A percentile compares a stretch with the other conserved stretches of the same genome.
These are phyloP conservation scores for Jackrogersella multiformis DNA, from an alignment of 495 filamentous ascomycete genomes.

Conservation along the genomic window DNA sequence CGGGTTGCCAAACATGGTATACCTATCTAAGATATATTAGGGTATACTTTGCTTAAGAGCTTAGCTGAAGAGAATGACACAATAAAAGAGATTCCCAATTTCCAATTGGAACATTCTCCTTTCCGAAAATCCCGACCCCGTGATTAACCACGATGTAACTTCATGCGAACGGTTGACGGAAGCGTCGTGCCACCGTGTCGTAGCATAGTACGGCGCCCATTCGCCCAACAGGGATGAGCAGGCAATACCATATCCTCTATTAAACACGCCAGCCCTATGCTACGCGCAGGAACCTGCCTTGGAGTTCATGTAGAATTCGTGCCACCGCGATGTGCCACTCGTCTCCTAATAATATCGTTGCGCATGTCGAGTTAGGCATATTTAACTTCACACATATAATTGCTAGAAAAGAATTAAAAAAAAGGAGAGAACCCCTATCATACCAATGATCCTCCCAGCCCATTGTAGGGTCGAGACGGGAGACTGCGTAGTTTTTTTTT, in stretches of 20 bases:
- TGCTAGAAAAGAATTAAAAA: background rate
- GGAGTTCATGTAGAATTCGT: background rate
- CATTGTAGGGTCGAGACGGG: constrained; percentile 4
- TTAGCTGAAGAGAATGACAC: background rate
- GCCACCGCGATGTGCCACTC: constrained; percentile 4
- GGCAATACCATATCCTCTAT: background rate
- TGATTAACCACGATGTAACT: constrained; percentile 36
- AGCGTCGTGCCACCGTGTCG: background rate
- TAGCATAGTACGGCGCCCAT: background rate
- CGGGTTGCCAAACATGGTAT: background rate
- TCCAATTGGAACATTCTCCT: constrained; percentile 30
- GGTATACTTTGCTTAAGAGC: background rate
- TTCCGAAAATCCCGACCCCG: constrained; percentile 21
- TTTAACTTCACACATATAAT: constrained; percentile 5
- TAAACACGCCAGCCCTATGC: background rate
- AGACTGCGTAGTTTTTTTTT: constrained; percentile 12
- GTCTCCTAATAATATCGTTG: constrained; percentile 12
- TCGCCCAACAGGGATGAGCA: constrained; percentile 6
- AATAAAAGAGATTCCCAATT: constrained; percentile 19
- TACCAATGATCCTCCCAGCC: constrained; percentile 7
- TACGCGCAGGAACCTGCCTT: constrained; percentile 19
- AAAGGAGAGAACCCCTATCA: background rate
- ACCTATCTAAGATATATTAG: constrained; percentile 11
- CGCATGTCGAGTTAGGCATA: background rate
- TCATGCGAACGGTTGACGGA: constrained; percentile 13